Evolutionary conservation across 331 rosid genomes (phyloP).

Genomic region (Stylosanthes scabra): DNA sequence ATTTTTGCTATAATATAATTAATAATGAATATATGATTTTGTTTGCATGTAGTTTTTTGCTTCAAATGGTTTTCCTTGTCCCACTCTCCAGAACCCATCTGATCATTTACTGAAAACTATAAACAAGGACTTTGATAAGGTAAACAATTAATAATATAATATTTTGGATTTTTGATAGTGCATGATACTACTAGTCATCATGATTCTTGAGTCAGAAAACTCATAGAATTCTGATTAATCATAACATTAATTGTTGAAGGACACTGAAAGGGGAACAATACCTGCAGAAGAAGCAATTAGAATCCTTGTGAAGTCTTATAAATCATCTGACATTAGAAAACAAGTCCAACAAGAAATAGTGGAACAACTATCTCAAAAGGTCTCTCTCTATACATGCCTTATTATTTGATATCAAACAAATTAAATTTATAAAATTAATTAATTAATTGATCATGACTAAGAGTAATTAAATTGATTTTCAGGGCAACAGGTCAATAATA

Average conservation of each 20-base stretch:
- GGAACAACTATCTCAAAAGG: too few species aligned
- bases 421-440: not conserved
- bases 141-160: too few species aligned
- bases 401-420: too few species aligned
- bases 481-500: not conserved
- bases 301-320: constrained; percentile 49
- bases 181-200: too few species aligned
- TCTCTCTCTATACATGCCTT: too few species aligned
- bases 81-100: constrained; percentile 39
- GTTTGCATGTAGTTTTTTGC: constrained; percentile 37
- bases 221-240: too few species aligned
- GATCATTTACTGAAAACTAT: constrained; percentile 47
- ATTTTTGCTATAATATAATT: constrained; percentile 16
- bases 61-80: constrained; percentile 49
- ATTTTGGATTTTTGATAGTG: too few species aligned
- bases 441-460: constrained; percentile 26
- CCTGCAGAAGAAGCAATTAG: constrained; percentile 54
- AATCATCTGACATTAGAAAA: constrained; percentile 41
- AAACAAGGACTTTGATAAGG: constrained; percentile 42
- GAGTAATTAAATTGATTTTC: too few species aligned
- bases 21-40: not conserved
- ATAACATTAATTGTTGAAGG: constrained; percentile 34
- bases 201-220: too few species aligned
- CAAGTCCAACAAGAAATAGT: constrained; percentile 47
- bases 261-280: constrained; percentile 50